These are phyloP conservation scores for Collybiopsis luxurians DNA, from an alignment of 768 basidiomycete species.

Conservation along the genomic window DNA sequence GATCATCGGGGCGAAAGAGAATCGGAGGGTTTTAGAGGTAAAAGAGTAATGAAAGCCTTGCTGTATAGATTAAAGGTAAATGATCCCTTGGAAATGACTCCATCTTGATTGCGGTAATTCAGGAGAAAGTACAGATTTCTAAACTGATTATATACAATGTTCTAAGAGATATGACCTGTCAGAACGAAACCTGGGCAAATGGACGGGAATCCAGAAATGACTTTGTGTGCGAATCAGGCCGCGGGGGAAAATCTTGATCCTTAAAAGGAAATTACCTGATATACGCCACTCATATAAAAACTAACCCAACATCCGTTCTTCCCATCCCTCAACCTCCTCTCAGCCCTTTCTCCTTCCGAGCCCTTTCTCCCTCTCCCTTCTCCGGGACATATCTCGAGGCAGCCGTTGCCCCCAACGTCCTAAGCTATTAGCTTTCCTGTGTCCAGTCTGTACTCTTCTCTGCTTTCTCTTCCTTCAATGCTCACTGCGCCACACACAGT, in stretches of 20 bases:
- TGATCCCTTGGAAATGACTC: background rate
- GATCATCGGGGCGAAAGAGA: constrained; percentile 4
- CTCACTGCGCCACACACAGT: constrained; percentile 15
- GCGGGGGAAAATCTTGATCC: background rate
- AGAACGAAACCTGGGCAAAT: background rate
- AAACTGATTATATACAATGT: background rate
- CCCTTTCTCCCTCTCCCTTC: constrained; percentile 33
- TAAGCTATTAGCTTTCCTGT: constrained; percentile 12
- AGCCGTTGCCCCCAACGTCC: constrained; percentile 18
- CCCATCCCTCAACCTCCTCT: constrained; percentile 18
- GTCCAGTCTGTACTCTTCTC: too few relatives aligned
- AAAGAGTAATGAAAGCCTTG: too few relatives aligned
- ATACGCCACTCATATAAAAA: background rate
- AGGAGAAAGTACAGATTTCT: background rate
- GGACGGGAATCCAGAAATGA: background rate
- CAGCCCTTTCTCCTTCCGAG: constrained; percentile 16
- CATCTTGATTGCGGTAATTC: background rate
- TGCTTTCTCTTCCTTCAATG: constrained; percentile 22
- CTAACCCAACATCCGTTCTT: constrained; percentile 21
- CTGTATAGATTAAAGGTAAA: background rate
- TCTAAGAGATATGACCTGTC: background rate
- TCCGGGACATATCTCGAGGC: constrained; percentile 35
- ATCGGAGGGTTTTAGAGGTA: background rate
- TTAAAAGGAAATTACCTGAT: constrained; percentile 5
- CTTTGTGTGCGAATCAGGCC: constrained; percentile 1